A percentile compares a stretch with the other conserved stretches of the same genome.
Evolutionary conservation across 352 stramenopile genomes (phyloP).

Genomic region (Elongisporangium prolatum): DNA sequence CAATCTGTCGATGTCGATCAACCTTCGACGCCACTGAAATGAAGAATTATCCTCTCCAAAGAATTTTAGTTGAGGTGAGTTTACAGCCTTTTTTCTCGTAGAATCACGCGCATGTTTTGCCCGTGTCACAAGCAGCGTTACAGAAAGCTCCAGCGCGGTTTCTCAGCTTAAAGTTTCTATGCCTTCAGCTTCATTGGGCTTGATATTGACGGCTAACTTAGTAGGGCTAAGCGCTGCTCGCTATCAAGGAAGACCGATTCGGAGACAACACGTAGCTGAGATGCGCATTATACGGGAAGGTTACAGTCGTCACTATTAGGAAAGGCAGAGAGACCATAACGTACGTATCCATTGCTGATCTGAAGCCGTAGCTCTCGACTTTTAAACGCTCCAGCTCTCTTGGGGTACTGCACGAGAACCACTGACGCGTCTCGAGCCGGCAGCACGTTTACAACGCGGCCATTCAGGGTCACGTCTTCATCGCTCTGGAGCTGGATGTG

Average conservation of each 20-base stretch:
- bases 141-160: neutral
- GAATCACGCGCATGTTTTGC: no score
- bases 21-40: neutral
- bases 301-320: no score
- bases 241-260: neutral
- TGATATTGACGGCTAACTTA: neutral
- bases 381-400: neutral
- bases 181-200: neutral
- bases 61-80: neutral
- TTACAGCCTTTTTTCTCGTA: neutral
- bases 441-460: neutral
- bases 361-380: neutral
- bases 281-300: neutral
- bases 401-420: neutral
- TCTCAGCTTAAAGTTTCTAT: neutral
- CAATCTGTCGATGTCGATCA: neutral
- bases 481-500: neutral
- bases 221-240: neutral
- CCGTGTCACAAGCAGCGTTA: neutral
- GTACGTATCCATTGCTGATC: neutral
- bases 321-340: neutral
- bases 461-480: neutral
- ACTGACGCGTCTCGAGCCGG: neutral
- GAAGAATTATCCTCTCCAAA: neutral
- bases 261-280: neutral